A percentile compares a stretch with the other conserved stretches of the same genome.
phyloP scores from a whole-genome alignment of 208 protist genomes.

The Trypanosoma theileri region DNA sequence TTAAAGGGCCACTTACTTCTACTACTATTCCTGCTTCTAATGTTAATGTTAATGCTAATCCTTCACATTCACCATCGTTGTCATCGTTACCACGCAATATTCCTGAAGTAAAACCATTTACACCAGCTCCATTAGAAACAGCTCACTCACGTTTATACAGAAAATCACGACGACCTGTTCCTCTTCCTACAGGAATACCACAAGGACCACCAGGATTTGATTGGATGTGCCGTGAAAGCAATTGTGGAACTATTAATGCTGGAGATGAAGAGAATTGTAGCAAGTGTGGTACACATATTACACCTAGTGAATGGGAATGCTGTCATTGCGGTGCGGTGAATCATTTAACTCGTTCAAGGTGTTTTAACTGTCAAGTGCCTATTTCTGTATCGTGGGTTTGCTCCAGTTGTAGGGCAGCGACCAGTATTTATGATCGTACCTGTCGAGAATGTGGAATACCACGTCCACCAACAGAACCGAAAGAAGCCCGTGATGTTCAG shows the following conservation, averaged over 20 bases:
- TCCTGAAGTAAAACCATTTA: slow-evolving; percentile 28
- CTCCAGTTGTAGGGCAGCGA: slow-evolving; percentile 40
- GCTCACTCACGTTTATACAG: slow-evolving; percentile 24
- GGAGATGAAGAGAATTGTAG: slow-evolving; percentile 77
- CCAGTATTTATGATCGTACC: slow-evolving; percentile 77
- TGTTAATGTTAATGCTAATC: not conserved
- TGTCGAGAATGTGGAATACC: slow-evolving; percentile 58
- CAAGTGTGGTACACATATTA: slow-evolving; percentile 59
- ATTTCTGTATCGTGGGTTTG: slow-evolving; percentile 84
- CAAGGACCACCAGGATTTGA: slow-evolving; percentile 75
- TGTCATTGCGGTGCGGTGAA: slow-evolving; percentile 78
- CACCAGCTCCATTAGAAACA: slow-evolving; percentile 17
- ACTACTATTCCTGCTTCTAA: not conserved
- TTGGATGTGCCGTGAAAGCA: slow-evolving; percentile 79
- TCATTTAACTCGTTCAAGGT: slow-evolving; percentile 65
- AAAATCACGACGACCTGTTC: slow-evolving; percentile 20
- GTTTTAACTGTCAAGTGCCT: slow-evolving; percentile 65
- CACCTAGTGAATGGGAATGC: slow-evolving; percentile 79
- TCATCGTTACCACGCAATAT: slow-evolving; percentile 3
- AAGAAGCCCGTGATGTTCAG: slow-evolving; percentile 36
- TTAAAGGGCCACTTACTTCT: slow-evolving; percentile 4
- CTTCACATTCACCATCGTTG: not conserved
- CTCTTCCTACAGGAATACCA: slow-evolving; percentile 26
- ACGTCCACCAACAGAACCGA: slow-evolving; percentile 51
- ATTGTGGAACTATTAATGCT: slow-evolving; percentile 69